Base-by-base conservation (phyloP, 148 eudicot genomes). In the Fagopyrum homotropicum region DNA sequence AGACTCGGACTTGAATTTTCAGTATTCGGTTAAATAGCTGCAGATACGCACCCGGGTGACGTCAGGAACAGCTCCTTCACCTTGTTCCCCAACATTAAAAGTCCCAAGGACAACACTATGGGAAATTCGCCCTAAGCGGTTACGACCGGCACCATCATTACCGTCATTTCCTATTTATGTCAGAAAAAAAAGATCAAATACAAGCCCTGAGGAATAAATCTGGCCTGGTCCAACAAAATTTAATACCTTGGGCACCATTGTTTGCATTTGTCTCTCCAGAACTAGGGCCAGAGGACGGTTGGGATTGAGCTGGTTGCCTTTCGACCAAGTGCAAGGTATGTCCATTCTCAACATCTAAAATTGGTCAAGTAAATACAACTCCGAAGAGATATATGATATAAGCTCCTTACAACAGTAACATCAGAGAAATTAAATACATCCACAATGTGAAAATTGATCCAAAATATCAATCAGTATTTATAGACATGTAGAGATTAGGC, bases 31-130 rank as follows among this genome's bases (percentile, higher is more conserved):
- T 16, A 69, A 12, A 30, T 35, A 69, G 47, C 69, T 7, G 46
- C 29, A n/a, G 15, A 72, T 4, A 82, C 93, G 44, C 75, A 95
- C 98, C 92, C 90, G 91, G 77, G 76, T 86, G 22, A 95, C 66
- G 74, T 92, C 98, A 75, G 96, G 86, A 75, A 79, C 85, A 74
- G 66, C 71, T 64, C 89, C 90, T 77, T 90, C 97, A 35, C 93
- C 89, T 76, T 83, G 93, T 48, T 95, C 98, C 47, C 96, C 96
- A 45, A 87, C 82, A 77, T 90, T 87, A 74, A 90, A 82, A 55
- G 93, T 82, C 19, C 98, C 98, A 74, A 94, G 86, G 56, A 94
- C 93, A 29, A 91, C 89, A 80, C 98, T 90, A 30, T 94, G 97
- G 19, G 97, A 84, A 72, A 93, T 81, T 77, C 84, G 98, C 75